Evolutionary conservation across 306 rosid species (phyloP), one percentile per base, ranked within the genome.

Genomic region (Arachis stenosperma): DNA sequence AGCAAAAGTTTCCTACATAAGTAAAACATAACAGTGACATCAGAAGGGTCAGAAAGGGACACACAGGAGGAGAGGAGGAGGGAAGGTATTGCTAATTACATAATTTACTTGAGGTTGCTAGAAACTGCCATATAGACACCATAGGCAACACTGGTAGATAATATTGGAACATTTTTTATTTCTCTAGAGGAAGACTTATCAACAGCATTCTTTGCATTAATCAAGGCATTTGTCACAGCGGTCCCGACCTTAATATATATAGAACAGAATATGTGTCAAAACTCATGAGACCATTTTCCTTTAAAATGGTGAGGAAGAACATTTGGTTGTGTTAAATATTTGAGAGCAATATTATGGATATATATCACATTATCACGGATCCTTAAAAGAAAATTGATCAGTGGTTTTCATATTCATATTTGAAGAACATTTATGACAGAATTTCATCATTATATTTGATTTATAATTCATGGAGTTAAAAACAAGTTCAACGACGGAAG

Each of bases 81-180:
- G 63, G 14, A 70, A 69, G n/a, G 3, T 43, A 65, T 22, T 56
- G 59, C n/a, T 57, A 50, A 61, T 51, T 67, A 74, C 27, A 68
- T 53, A 69, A 30, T 39, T 75, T 88, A 94, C 99, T 97, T 88
- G 79, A 91, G 87, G 57, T 94, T 94, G 91, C 97, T 91, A 15
- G 99, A 94, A 79, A 94, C 82, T 29, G 99, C 89, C 97, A 91
- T 90, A 70, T 90, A 94, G 67, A 88, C 86, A 63, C 99, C 97
- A 82, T 91, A 94, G 54, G 91, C 96, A 57, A 66, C 89, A 73
- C 96, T 94, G 30, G 99, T 94, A 67, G 97, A 84, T 62, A 91
- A 27, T 60, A 91, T 70, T 61, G 96, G 98, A 66, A 94, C 82
- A 69, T 91, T 95, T 79, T 94, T 96, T 41, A 92, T 79, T 86